These are phyloP conservation scores for Nicotiana otophora DNA, from an alignment of 257 asterid species.

Conservation along the genomic window DNA sequence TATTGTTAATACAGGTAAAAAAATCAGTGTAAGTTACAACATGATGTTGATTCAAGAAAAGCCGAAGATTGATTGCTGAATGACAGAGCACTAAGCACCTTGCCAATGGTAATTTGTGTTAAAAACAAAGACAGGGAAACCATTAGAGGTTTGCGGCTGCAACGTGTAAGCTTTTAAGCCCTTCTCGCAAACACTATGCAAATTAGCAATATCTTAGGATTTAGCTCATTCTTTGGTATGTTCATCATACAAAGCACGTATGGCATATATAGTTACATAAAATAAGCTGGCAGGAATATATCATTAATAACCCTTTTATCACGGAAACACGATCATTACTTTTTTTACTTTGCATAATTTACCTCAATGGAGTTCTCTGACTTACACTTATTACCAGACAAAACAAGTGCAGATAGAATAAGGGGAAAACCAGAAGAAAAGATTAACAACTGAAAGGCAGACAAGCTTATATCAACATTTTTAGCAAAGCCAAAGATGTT, in stretches of 20 bases:
- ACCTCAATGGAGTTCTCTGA: background rate
- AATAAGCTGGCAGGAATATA: background rate
- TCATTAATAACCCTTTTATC: background rate
- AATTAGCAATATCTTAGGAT: background rate
- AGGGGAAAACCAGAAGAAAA: background rate
- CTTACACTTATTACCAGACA: background rate
- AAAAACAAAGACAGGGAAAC: background rate
- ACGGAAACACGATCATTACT: background rate
- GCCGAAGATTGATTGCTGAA: background rate
- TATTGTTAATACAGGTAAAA: background rate
- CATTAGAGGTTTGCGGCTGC: background rate
- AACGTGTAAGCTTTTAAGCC: background rate
- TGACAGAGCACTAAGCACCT: background rate
- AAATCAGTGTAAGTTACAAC: background rate
- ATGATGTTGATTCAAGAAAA: background rate
- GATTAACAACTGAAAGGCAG: background rate
- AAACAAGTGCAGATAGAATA: background rate
- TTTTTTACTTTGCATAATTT: background rate
- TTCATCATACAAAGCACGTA: background rate
- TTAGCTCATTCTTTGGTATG: background rate
- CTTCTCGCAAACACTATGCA: background rate
- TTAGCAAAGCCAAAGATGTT: constrained; percentile 3
- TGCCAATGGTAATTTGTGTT: background rate
- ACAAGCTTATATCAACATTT: background rate
- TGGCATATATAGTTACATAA: background rate